Evolutionary conservation across 2,329 filamentous ascomycete genomes (phyloP), one percentile per base, ranked within the genome.

Genomic region (Clonostachys rosea): DNA sequence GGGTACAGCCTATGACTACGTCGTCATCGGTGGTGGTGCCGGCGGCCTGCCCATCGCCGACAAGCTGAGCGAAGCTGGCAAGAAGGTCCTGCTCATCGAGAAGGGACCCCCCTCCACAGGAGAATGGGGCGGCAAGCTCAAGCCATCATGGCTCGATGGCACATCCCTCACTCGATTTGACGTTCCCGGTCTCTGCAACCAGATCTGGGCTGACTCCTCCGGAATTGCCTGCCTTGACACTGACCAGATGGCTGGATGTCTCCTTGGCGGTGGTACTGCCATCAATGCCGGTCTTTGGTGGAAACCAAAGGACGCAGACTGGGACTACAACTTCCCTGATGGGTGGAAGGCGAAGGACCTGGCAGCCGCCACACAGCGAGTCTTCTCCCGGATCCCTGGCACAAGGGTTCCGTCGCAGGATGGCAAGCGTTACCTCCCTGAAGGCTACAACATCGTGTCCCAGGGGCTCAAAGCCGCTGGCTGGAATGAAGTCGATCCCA

Each of bases 181-280:
- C 56, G 78, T 88, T 6, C 85, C 85, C 0, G 83, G 84, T 47
- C 76, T 88, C 49, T 86, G 82, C 62, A 88, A 87, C 60, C 72
- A 87, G 64, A 86, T 89, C 54, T 86, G 82, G 77, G 66, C 71
- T 5, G 75, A 86, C 56, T 81, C 79, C 10, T 70, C 71, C 5
- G 83, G 81, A 30, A 81, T 87, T 54, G 78, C 80, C 35, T 89
- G 86, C 63, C 75, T 74, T 2, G 85, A 89, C 60, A 82, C 79
- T n/a, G 83, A 85, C 51, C 81, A 85, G 56, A 87, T 87, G 82
- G 82, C 83, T 12, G 86, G 84, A 13, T 89, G 86, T 51, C 73
- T 89, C 40, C 74, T 89, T 4, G 86, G 86, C 43, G 86, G 85
- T 47, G 81, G 81, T 8, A 78, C 81, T 13, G 78, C 81, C 30